phyloP scores from a whole-genome alignment of 2,329 filamentous ascomycete genomes.

The Aspergillus sp. region DNA sequence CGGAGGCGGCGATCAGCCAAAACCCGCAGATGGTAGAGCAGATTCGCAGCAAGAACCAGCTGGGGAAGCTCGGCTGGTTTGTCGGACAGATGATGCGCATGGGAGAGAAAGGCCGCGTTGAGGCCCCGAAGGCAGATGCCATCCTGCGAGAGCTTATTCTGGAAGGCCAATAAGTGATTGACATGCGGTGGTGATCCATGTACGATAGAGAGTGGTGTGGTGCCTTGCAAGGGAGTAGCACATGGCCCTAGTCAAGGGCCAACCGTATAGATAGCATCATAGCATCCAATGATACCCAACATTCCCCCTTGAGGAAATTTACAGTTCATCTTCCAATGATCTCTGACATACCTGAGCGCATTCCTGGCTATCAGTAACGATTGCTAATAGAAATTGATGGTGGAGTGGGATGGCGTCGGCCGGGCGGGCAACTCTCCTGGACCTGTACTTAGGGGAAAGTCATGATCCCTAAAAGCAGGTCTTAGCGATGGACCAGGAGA shows the following conservation, averaged over 20 bases:
- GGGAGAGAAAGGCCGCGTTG: slow-evolving; percentile 60
- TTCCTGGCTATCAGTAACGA: slow-evolving; percentile 5
- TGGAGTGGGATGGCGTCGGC: slow-evolving; percentile 24
- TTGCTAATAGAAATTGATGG: slow-evolving; percentile 24
- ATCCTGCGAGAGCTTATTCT: slow-evolving; percentile 51
- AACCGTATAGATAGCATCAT: slow-evolving; percentile 1
- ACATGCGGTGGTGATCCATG: slow-evolving; percentile 5
- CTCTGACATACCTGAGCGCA: neutral
- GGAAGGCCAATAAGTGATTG: slow-evolving; percentile 7
- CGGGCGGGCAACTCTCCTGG: slow-evolving; percentile 37
- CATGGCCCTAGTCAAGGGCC: neutral
- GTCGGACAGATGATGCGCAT: slow-evolving; percentile 66
- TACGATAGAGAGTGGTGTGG: neutral
- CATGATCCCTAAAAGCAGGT: slow-evolving; percentile 48
- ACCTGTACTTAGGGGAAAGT: slow-evolving; percentile 50
- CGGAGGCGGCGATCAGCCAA: slow-evolving; percentile 50
- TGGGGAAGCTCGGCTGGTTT: slow-evolving; percentile 66
- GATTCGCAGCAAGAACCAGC: slow-evolving; percentile 58
- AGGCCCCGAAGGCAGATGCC: slow-evolving; percentile 57
- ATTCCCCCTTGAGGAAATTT: neutral
- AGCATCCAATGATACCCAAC: slow-evolving; percentile 21
- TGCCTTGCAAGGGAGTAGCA: neutral
- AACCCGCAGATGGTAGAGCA: slow-evolving; percentile 59
- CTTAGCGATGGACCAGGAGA: slow-evolving; percentile 35
- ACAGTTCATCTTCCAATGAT: neutral